Evolutionary conservation across 805 yeast species (phyloP).

Genomic region (Komagataella ulmi): DNA sequence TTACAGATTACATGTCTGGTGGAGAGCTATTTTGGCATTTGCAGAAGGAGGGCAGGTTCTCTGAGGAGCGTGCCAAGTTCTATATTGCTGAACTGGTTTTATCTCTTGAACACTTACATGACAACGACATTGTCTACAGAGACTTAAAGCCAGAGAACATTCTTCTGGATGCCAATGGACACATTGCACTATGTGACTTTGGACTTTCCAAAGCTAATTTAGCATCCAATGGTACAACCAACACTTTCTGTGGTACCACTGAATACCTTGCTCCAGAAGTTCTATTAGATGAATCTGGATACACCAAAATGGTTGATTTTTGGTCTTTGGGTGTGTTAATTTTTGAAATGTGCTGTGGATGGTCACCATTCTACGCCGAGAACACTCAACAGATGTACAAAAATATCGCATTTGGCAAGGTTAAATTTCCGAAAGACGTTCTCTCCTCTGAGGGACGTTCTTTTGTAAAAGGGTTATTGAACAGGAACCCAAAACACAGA

Average conservation of each 20-base stretch:
- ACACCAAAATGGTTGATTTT: constrained; percentile 97
- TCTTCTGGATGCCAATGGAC: constrained; percentile 90
- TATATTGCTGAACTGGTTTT: constrained; percentile 92
- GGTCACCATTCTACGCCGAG: constrained; percentile 98
- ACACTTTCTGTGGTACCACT: constrained; percentile 97
- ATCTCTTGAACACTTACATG: constrained; percentile 90
- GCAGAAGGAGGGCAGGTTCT: constrained; percentile 90
- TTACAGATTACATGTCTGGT: constrained; percentile 96
- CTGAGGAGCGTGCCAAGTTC: constrained; percentile 90
- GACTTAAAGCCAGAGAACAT: constrained; percentile 97
- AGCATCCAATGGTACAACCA: constrained; percentile 77
- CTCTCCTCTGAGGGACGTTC: constrained; percentile 87
- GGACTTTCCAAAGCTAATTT: constrained; percentile 92
- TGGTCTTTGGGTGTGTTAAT: constrained; percentile 97
- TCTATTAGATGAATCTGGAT: constrained; percentile 87
- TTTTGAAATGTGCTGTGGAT: constrained; percentile 99
- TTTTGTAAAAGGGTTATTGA: constrained; percentile 87
- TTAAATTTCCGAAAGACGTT: constrained; percentile 92
- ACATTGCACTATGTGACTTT: constrained; percentile 93
- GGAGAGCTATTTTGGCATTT: constrained; percentile 96
- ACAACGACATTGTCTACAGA: constrained; percentile 90
- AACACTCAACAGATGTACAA: constrained; percentile 98
- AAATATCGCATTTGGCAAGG: constrained; percentile 97
- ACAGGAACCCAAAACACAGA: constrained; percentile 92
- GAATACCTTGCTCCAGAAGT: constrained; percentile 98